Base-by-base conservation (phyloP, 345 rosid genomes). In the Conringia planisiliqua region DNA sequence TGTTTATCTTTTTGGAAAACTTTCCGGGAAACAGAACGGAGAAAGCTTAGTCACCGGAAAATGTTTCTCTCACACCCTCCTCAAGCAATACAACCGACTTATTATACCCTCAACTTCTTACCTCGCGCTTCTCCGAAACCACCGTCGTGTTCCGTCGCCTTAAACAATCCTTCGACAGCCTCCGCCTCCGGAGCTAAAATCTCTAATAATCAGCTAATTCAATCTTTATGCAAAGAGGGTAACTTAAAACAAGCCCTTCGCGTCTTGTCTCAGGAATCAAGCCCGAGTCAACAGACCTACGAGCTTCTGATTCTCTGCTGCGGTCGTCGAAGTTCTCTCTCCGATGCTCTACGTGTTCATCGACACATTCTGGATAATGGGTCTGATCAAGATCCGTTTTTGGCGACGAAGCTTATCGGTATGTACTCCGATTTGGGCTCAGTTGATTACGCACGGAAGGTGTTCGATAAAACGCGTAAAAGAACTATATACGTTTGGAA, bases 401-500 rank as follows among this genome's bases (percentile, higher is more conserved):
- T 94, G 91, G 97, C 88, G 7, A 94, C 98, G 36, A 94, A 94
- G 74, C 96, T 94, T 46, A 94, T 94, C 1, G 81, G 79, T 22
- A 82, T 84, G 85, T 94, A 91, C 17, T 79, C 93, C 0, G 76
- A 74, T 54, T 68, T 94, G 47, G 90, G 83, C 11, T 82, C 85
- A 0, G 62, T 88, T 10, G 85, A 83, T 39, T 66, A 81, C 44
- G 97, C 88, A 16, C 96, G 92, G 70, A 72, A 84, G 66, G 89
- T 94, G 93, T 94, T 91, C 73, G 96, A 91, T 81, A 81, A 83
- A 91, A 88, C 82, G 77, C 91, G 72, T 55, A 77, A 62, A 4
- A 87, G 96, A 85, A 94, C 95, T 7, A 71, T 94, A 57, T 91
- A 79, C 44, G 97, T 94, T 4, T 94, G 95, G 87, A 94, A 94